Percentiles rank a stretch among this genome's conserved stretches.
Evolutionary conservation across 140 eudicot genomes (phyloP).

Genomic region (Cichorium intybus): DNA sequence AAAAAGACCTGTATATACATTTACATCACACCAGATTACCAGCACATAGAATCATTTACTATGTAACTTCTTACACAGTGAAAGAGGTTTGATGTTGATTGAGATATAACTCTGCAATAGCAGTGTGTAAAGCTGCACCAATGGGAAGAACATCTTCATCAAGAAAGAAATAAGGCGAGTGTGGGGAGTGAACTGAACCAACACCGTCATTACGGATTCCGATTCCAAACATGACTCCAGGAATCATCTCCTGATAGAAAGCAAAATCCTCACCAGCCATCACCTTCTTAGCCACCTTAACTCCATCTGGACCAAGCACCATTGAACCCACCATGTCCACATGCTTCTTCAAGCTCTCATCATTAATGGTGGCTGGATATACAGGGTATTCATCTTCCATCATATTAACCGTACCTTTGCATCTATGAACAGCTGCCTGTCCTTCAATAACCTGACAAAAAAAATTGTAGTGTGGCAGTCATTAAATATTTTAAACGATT

Average conservation of each 20-base stretch:
- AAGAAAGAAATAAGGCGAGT: slow-evolving; percentile 76
- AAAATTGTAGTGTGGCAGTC: too few relatives aligned
- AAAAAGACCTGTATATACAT: slow-evolving; percentile 8
- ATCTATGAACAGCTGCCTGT: slow-evolving; percentile 70
- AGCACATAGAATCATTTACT: slow-evolving; percentile 5
- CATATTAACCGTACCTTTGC: slow-evolving; percentile 54
- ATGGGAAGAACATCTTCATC: slow-evolving; percentile 76
- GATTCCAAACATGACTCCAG: slow-evolving; percentile 67
- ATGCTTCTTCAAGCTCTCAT: slow-evolving; percentile 40
- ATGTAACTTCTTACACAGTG: background rate
- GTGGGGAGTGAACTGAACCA: slow-evolving; percentile 68
- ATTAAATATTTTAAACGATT: too few relatives aligned
- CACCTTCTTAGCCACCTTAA: slow-evolving; percentile 32
- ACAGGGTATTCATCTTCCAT: slow-evolving; percentile 47
- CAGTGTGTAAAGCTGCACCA: slow-evolving; percentile 73
- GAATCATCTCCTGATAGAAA: slow-evolving; percentile 66
- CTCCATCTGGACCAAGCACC: slow-evolving; percentile 53
- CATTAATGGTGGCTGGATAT: slow-evolving; percentile 64
- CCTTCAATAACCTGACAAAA: slow-evolving; percentile 57
- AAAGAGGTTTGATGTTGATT: slow-evolving; percentile 32
- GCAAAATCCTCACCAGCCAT: slow-evolving; percentile 95
- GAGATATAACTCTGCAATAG: slow-evolving; percentile 63
- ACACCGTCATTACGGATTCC: slow-evolving; percentile 64
- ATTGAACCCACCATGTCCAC: slow-evolving; percentile 52
- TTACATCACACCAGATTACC: background rate